These are phyloP conservation scores for Hypoxylon sp. DNA, from an alignment of 2,329 filamentous ascomycete species.

Conservation along the genomic window DNA sequence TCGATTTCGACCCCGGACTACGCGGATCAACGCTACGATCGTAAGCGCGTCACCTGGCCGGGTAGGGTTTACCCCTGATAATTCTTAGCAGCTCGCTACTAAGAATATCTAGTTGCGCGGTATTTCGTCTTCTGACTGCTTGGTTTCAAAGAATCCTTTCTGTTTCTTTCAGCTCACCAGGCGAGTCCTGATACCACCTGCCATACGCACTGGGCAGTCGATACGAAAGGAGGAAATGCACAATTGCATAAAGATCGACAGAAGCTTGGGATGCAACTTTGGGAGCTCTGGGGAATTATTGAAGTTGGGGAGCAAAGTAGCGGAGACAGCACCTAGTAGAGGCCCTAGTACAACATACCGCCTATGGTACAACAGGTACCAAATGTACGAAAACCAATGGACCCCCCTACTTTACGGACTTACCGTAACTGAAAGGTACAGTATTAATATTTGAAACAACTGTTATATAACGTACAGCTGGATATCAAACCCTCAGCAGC, in stretches of 20 bases:
- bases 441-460: conserved; percentile 11
- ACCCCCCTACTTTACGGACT: neutral
- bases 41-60: conserved; percentile 43
- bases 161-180: conserved; percentile 16
- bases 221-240: neutral
- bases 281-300: conserved; percentile 17
- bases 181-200: conserved; percentile 1
- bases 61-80: conserved; percentile 42
- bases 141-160: conserved; percentile 38
- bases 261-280: conserved; percentile 13
- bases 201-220: neutral
- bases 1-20: conserved; percentile 44
- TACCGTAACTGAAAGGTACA: neutral
- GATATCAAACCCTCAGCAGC: conserved; percentile 2
- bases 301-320: conserved; percentile 15
- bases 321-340: neutral
- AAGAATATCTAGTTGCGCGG: conserved; percentile 35
- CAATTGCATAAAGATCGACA: conserved; percentile 20
- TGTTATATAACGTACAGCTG: neutral
- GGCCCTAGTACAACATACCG: too few species aligned
- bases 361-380: neutral
- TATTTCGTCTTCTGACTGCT: conserved; percentile 32
- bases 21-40: conserved; percentile 43
- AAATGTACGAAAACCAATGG: neutral
- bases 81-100: conserved; percentile 26